These are phyloP conservation scores for Heliocybe sulcata DNA, from an alignment of 1,284 basidiomycete species.

Conservation along the genomic window DNA sequence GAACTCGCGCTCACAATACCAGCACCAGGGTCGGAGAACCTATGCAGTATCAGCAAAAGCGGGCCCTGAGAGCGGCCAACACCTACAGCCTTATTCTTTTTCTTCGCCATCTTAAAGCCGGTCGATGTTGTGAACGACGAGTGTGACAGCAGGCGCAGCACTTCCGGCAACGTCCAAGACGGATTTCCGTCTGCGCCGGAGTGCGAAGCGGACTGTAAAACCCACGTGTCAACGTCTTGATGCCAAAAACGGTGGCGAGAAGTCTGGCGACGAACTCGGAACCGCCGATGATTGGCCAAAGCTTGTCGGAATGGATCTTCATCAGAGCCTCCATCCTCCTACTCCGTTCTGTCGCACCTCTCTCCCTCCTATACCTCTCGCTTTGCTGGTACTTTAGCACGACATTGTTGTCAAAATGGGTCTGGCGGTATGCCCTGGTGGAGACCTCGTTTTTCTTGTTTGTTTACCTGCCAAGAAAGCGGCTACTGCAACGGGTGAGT, in stretches of 20 bases:
- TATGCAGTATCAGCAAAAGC: conserved; percentile 20
- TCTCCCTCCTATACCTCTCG: conserved; percentile 34
- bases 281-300: conserved; percentile 11
- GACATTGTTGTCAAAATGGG: conserved; percentile 21
- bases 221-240: not conserved
- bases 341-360: conserved; percentile 42
- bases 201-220: not conserved
- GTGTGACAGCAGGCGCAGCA: not conserved
- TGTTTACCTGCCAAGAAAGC: conserved; percentile 40
- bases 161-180: too few relatives aligned
- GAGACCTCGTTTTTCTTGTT: conserved; percentile 44
- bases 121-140: not conserved
- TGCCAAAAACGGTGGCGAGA: not conserved
- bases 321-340: conserved; percentile 39
- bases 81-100: conserved; percentile 72
- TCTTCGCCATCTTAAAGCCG: conserved; percentile 59
- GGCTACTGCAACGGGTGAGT: conserved; percentile 39
- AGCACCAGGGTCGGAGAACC: conserved; percentile 92
- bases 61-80: not conserved
- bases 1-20: conserved; percentile 99
- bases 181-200: not conserved
- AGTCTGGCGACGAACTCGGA: not conserved
- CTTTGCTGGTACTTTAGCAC: conserved; percentile 18
- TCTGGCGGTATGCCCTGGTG: conserved; percentile 26
- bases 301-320: conserved; percentile 43